Conservation (phyloP, 805 yeast species). For the Ogataea naganishii region DNA sequence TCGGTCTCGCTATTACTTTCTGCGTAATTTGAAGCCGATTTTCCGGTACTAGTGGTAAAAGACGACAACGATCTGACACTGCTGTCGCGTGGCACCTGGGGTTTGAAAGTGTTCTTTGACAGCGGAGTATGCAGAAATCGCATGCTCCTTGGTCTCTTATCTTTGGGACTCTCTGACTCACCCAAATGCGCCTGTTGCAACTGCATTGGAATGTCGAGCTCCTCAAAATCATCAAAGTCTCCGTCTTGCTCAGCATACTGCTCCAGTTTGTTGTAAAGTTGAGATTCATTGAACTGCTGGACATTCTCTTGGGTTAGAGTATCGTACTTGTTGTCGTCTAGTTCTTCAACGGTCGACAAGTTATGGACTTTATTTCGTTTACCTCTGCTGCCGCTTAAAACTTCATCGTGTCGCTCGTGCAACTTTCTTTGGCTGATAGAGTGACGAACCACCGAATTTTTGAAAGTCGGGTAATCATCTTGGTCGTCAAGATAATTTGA, state of each 20-base stretch:
- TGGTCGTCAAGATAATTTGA: no score
- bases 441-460: no score
- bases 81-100: slow-evolving; percentile 3
- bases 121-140: slow-evolving; percentile 5
- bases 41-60: slow-evolving; percentile 18
- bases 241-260: slow-evolving; percentile 13
- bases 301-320: slow-evolving; percentile 18
- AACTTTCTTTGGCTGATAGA: no score
- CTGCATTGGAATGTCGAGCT: slow-evolving; percentile 8
- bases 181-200: slow-evolving; percentile 3
- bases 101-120: slow-evolving; percentile 9
- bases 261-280: slow-evolving; percentile 2
- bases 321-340: slow-evolving; percentile 1
- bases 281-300: slow-evolving; percentile 9
- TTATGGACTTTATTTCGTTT: no score
- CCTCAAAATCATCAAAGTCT: slow-evolving; percentile 12
- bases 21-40: slow-evolving; percentile 10
- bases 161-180: not conserved
- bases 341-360: no score
- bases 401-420: no score
- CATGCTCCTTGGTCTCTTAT: not conserved
- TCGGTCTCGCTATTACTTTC: slow-evolving; percentile 9
- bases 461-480: no score
- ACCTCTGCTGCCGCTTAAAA: no score
- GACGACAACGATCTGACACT: slow-evolving; percentile 15